Percentiles rank a stretch among this genome's conserved stretches.
Evolutionary conservation across 2,329 filamentous ascomycete species (phyloP).

Genomic region (Ramichloridium luteum): DNA sequence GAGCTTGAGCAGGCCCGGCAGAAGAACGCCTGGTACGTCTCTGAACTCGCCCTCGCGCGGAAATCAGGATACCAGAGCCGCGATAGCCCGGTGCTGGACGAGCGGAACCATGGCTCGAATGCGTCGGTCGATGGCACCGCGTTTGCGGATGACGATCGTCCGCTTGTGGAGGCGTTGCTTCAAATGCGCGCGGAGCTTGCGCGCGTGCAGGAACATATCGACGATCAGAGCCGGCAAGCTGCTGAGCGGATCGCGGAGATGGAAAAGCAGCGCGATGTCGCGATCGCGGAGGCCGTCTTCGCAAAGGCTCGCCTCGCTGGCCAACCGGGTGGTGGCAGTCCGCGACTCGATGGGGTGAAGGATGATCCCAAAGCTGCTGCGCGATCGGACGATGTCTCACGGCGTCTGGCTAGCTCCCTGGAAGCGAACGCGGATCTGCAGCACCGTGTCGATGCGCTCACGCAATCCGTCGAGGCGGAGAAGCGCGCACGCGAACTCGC

Average conservation of each 20-base stretch:
- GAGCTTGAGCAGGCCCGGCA: conserved; percentile 77
- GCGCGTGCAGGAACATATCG: conserved; percentile 80
- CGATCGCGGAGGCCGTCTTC: conserved; percentile 90
- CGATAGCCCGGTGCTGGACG: conserved; percentile 55
- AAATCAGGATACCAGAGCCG: conserved; percentile 75
- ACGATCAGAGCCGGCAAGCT: conserved; percentile 73
- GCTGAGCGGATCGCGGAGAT: conserved; percentile 86
- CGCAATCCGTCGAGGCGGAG: conserved; percentile 65
- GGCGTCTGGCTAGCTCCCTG: conserved; percentile 70
- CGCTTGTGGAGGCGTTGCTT: conserved; percentile 80
- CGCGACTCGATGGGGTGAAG: conserved; percentile 47
- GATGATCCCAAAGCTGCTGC: conserved; percentile 39
- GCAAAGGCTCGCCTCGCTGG: conserved; percentile 86
- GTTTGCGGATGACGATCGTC: conserved; percentile 84
- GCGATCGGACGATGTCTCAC: conserved; percentile 61
- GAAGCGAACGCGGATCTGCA: conserved; percentile 71
- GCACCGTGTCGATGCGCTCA: conserved; percentile 56
- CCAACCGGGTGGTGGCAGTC: conserved; percentile 41
- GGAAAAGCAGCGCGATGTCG: conserved; percentile 85
- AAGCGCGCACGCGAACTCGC: conserved; percentile 68
- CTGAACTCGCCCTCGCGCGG: conserved; percentile 79
- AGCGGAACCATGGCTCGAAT: conserved; percentile 59
- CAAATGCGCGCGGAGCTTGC: conserved; percentile 81
- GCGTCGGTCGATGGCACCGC: no score
- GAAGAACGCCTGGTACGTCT: conserved; percentile 92